A percentile compares a stretch with the other conserved stretches of the same genome.
Evolutionary conservation across 257 asterid species (phyloP).

Genomic region (Lavandula angustifolia): DNA sequence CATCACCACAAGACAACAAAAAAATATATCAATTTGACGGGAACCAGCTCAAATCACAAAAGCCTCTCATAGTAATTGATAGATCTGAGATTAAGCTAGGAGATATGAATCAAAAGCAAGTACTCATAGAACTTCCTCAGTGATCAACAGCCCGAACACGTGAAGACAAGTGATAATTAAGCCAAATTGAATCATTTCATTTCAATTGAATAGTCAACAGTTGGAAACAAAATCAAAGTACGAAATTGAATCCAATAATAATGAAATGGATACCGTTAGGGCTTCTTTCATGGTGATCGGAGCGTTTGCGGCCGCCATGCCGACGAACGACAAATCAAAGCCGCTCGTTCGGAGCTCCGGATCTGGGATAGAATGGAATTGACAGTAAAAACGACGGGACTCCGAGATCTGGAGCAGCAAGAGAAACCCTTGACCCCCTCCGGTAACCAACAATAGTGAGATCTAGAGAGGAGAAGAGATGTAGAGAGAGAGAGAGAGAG

Average conservation of each 20-base stretch:
- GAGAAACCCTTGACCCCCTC: slow-evolving; percentile 54
- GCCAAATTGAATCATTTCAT: slow-evolving; percentile 22
- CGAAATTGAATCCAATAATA: slow-evolving; percentile 24
- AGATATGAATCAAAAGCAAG: slow-evolving; percentile 5
- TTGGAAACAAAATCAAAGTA: slow-evolving; percentile 20
- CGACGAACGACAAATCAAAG: slow-evolving; percentile 50
- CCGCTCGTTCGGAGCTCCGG: slow-evolving; percentile 53
- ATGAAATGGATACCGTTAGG: slow-evolving; percentile 68
- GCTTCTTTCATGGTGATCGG: slow-evolving; percentile 99
- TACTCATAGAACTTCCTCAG: slow-evolving; percentile 14
- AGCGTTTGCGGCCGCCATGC: slow-evolving; percentile 99
- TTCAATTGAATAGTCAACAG: slow-evolving; percentile 28
- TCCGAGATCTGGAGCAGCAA: slow-evolving; percentile 57
- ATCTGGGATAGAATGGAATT: slow-evolving; percentile 45
- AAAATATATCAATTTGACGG: slow-evolving; percentile 39
- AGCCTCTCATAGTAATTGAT: slow-evolving; percentile 26
- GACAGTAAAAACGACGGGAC: slow-evolving; percentile 33
- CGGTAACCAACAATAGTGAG: slow-evolving; percentile 35
- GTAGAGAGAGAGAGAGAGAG: slow-evolving; percentile 12
- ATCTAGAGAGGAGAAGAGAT: slow-evolving; percentile 34
- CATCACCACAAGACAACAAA: slow-evolving; percentile 44
- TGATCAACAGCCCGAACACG: slow-evolving; percentile 17
- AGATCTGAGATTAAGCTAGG: slow-evolving; percentile 35
- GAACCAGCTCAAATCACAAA: slow-evolving; percentile 28
- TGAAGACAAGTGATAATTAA: slow-evolving; percentile 26